A percentile compares a stretch with the other conserved stretches of the same genome.
phyloP scores from a whole-genome alignment of 805 yeast species.

The Clavispora asparagi region DNA sequence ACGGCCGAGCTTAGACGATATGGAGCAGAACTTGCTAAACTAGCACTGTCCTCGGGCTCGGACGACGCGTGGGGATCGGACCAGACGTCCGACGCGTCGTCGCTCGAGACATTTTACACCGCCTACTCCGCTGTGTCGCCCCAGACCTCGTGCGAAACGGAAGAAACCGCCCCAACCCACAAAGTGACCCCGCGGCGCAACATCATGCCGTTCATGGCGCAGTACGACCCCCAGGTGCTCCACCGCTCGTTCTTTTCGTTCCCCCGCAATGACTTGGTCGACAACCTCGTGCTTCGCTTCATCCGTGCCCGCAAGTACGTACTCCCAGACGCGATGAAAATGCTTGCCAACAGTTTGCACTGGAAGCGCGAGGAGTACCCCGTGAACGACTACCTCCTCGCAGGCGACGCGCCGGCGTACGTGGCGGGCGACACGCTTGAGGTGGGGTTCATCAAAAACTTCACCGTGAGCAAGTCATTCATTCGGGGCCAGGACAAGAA shows the following conservation, averaged over 20 bases:
- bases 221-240: slow-evolving; percentile 46
- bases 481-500: slow-evolving; percentile 69
- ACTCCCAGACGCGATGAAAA: slow-evolving; percentile 57
- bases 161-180: not conserved
- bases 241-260: slow-evolving; percentile 53
- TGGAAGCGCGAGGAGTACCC: slow-evolving; percentile 68
- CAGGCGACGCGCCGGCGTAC: slow-evolving; percentile 66
- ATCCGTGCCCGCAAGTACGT: slow-evolving; percentile 86
- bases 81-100: slow-evolving; percentile 16
- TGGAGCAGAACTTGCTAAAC: slow-evolving; percentile 17
- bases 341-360: slow-evolving; percentile 66
- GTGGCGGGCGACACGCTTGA: slow-evolving; percentile 26
- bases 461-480: slow-evolving; percentile 63
- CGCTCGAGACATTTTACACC: slow-evolving; percentile 30
- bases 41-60: slow-evolving; percentile 17
- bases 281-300: slow-evolving; percentile 69
- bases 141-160: slow-evolving; percentile 5
- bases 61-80: slow-evolving; percentile 10
- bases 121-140: slow-evolving; percentile 24
- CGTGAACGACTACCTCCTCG: slow-evolving; percentile 50
- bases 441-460: slow-evolving; percentile 49
- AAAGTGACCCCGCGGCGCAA: slow-evolving; percentile 24
- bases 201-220: slow-evolving; percentile 46
- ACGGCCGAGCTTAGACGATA: slow-evolving; percentile 2
- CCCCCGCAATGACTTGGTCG: slow-evolving; percentile 74